Evolutionary conservation across 1,139 yeast genomes (phyloP), one percentile per base, ranked within the genome.

Genomic region (Hyphopichia khmerensis): DNA sequence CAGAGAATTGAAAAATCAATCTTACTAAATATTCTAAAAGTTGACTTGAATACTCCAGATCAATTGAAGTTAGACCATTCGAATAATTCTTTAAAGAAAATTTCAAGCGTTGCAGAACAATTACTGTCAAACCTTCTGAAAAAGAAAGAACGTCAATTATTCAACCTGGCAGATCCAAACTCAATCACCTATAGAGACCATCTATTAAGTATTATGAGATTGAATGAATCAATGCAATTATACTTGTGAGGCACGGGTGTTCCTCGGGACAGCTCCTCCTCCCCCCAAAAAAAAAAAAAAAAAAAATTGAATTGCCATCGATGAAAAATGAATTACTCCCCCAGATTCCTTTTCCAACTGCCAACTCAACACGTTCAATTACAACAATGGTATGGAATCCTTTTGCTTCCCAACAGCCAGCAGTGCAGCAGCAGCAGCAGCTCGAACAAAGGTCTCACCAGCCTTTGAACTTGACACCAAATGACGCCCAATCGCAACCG

Each of bases 371-470:
- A n/a, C n/a, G n/a, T n/a, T n/a, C n/a, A n/a, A n/a, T n/a, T n/a
- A n/a, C 16, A 26, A 35, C 24, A 14, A 36, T 36, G 55, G 53
- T 45, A 23, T 51, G 55, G 36, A 8, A n/a, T 33, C 17, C 36
- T 5, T 33, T 21, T 17, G 24, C 11, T 19, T 33, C 36, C 3
- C 43, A 13, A 17, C 34, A 44, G 31, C 42, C 45, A 11, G n/a
- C n/a, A n/a, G n/a, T n/a, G n/a, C n/a, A n/a, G n/a, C n/a, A n/a
- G n/a, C 45, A 55, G 10, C 36, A 38, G 1, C 71, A 64, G 42
- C 40, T 68, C 2, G 65, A 65, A 44, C 78, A 72, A 47, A 60
- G 63, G 27, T 64, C 75, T 1, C 76, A 71, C 48, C 54, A 50
- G 9, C 60, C 65, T 3, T 46, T 67, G 26, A 53, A 55, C 27